Evolutionary conservation across 2,329 filamentous ascomycete genomes (phyloP).

Genomic region (Dothistroma septosporum): DNA sequence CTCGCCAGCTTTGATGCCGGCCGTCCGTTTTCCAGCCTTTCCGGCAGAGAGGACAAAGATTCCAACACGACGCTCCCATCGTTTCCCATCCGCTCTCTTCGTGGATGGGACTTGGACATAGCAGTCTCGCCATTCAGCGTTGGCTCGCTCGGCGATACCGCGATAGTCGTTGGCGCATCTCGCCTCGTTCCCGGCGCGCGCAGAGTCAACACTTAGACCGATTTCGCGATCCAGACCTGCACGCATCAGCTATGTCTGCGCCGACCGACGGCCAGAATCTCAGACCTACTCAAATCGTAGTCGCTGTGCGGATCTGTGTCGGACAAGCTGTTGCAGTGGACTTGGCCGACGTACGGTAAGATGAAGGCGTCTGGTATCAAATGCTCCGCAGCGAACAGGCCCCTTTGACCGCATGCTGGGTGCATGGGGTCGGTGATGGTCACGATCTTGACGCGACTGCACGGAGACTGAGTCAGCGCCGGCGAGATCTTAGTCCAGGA

Average conservation of each 20-base stretch:
- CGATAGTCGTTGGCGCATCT: constrained; percentile 54
- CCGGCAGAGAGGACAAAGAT: constrained; percentile 49
- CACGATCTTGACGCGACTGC: constrained; percentile 40
- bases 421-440: constrained; percentile 41
- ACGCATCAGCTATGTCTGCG: neutral
- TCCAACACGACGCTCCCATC: constrained; percentile 46
- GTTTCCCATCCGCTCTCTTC: constrained; percentile 36
- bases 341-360: constrained; percentile 48
- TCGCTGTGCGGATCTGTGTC: constrained; percentile 45
- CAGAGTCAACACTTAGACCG: constrained; percentile 48
- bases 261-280: neutral
- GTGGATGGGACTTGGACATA: constrained; percentile 37
- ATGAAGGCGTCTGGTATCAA: constrained; percentile 46
- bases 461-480: constrained; percentile 29
- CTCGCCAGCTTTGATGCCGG: constrained; percentile 46
- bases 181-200: constrained; percentile 48
- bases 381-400: constrained; percentile 45
- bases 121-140: constrained; percentile 38
- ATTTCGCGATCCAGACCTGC: constrained; percentile 44
- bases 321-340: constrained; percentile 43
- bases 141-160: constrained; percentile 41
- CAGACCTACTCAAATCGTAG: constrained; percentile 45
- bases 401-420: constrained; percentile 47
- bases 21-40: constrained; percentile 46
- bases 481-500: constrained; percentile 24